Conservation (phyloP, 2,329 filamentous ascomycete genomes). For the Trichophyton rubrum region DNA sequence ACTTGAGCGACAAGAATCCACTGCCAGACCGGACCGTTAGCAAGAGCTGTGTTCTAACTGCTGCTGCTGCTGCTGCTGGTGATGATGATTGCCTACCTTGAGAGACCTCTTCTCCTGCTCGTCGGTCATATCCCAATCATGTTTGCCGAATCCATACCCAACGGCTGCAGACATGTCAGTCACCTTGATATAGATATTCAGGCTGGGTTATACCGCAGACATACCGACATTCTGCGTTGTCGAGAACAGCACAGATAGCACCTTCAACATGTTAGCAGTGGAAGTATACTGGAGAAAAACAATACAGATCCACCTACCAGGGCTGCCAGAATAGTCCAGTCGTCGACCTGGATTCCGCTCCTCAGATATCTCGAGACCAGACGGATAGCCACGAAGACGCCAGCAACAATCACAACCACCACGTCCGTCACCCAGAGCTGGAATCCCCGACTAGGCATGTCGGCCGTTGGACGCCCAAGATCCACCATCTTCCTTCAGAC, state of each 20-base stretch:
- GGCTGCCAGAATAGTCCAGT: conserved; percentile 9
- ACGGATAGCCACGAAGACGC: conserved; percentile 8
- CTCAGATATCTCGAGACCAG: conserved; percentile 9
- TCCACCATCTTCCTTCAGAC: conserved; percentile 1
- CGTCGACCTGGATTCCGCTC: conserved; percentile 7
- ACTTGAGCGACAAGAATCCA: conserved; percentile 7
- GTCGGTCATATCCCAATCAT: conserved; percentile 1
- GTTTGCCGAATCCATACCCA: conserved; percentile 8
- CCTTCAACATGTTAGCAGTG: neutral
- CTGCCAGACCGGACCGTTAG: neutral
- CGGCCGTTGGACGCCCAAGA: neutral
- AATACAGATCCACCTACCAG: neutral
- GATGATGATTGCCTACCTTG: conserved; percentile 4
- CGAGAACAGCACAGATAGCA: conserved; percentile 5
- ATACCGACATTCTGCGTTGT: conserved; percentile 7
- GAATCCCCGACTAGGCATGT: neutral
- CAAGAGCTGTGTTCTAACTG: neutral
- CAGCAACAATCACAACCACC: conserved; percentile 7
- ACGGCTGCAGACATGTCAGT: conserved; percentile 6
- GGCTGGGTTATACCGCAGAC: neutral
- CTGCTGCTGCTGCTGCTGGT: no score
- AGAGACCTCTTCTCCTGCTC: neutral
- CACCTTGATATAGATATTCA: neutral
- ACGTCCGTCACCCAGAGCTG: conserved; percentile 1
- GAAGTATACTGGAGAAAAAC: neutral